A percentile compares a stretch with the other conserved stretches of the same genome.
phyloP scores from a whole-genome alignment of 352 stramenopile species.

The Phytophthora nicotianae region DNA sequence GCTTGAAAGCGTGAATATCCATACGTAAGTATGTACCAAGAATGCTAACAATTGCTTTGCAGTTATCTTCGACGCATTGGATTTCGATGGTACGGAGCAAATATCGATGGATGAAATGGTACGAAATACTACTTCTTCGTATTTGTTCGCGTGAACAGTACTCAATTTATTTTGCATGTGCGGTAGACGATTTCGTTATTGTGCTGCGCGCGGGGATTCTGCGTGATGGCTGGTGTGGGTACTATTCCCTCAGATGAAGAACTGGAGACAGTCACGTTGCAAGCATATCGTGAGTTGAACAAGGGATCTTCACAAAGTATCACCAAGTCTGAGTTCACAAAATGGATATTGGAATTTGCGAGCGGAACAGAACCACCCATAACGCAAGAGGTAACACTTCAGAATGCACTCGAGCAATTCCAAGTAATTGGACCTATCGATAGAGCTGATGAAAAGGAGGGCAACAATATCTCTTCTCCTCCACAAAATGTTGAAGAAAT shows the following conservation, averaged over 20 bases:
- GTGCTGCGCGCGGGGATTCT: slow-evolving; percentile 56
- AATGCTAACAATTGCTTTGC: not conserved
- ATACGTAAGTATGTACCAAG: not conserved
- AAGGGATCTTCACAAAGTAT: slow-evolving; percentile 62
- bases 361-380: slow-evolving; percentile 13
- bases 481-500: not conserved
- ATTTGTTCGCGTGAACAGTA: not conserved
- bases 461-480: slow-evolving; percentile 3
- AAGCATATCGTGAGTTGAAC: slow-evolving; percentile 64
- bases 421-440: slow-evolving; percentile 10
- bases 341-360: slow-evolving; percentile 51
- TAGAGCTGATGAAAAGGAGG: slow-evolving; percentile 2
- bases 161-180: not conserved
- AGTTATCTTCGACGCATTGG: slow-evolving; percentile 80
- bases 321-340: slow-evolving; percentile 64
- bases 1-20: not conserved
- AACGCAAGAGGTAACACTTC: slow-evolving; percentile 33
- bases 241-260: slow-evolving; percentile 57
- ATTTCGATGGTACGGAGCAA: slow-evolving; percentile 73
- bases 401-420: slow-evolving; percentile 38
- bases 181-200: slow-evolving; percentile 68
- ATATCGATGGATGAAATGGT: slow-evolving; percentile 86
- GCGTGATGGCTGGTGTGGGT: slow-evolving; percentile 52
- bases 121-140: not conserved
- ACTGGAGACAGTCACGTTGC: slow-evolving; percentile 59